phyloP scores from a whole-genome alignment of 176 grass and related monocot species.

The Eleusine indica region DNA sequence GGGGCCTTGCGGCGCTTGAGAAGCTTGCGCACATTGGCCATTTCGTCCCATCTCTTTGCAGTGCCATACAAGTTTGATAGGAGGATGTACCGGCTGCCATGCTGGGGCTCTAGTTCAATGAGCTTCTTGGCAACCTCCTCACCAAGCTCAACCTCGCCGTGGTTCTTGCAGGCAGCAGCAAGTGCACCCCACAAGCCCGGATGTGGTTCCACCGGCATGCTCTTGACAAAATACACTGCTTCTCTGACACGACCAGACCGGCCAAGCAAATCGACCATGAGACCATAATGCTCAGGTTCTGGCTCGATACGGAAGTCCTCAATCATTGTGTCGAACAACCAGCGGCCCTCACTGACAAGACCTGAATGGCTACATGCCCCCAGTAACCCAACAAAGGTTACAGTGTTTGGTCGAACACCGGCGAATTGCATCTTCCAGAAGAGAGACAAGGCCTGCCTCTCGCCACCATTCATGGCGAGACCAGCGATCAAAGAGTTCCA shows the following conservation, averaged over 20 bases:
- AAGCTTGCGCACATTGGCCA: slow-evolving; percentile 53
- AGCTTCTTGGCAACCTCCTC: slow-evolving; percentile 66
- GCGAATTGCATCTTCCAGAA: slow-evolving; percentile 78
- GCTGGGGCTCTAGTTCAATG: slow-evolving; percentile 61
- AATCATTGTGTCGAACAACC: slow-evolving; percentile 60
- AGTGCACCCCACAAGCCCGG: slow-evolving; percentile 73
- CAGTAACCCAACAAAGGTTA: slow-evolving; percentile 70
- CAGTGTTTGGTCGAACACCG: slow-evolving; percentile 50
- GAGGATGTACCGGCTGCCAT: slow-evolving; percentile 68
- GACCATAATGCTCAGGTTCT: slow-evolving; percentile 58
- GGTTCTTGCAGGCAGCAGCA: slow-evolving; percentile 69
- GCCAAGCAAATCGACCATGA: slow-evolving; percentile 72
- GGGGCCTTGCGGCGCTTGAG: slow-evolving; percentile 54
- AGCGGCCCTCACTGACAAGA: slow-evolving; percentile 53
- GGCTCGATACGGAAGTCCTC: slow-evolving; percentile 45
- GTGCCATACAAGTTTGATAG: slow-evolving; percentile 64
- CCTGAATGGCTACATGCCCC: slow-evolving; percentile 71
- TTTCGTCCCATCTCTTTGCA: slow-evolving; percentile 64
- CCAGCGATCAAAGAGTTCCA: slow-evolving; percentile 77
- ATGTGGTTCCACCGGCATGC: slow-evolving; percentile 64
- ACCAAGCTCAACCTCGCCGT: slow-evolving; percentile 65
- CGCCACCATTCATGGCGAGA: slow-evolving; percentile 61
- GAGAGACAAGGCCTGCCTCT: slow-evolving; percentile 51
- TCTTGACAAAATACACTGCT: slow-evolving; percentile 58
- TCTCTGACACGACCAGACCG: slow-evolving; percentile 60